These are phyloP conservation scores for Achaetomiella virescens DNA, from an alignment of 495 filamentous ascomycete genomes.

Conservation along the genomic window DNA sequence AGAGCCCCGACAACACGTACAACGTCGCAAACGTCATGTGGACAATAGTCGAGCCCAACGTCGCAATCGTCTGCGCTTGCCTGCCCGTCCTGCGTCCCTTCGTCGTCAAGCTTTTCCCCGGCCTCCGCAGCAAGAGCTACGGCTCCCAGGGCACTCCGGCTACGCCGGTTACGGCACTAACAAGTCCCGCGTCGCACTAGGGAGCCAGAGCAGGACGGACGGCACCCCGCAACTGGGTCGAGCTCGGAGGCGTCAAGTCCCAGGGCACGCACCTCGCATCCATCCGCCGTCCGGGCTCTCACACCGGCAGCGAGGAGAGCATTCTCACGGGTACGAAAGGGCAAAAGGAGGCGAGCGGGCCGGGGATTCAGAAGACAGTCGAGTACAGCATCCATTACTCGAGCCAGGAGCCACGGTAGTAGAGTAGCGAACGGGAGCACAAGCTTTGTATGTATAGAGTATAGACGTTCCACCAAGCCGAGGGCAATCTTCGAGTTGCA, in stretches of 20 bases:
- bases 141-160: neutral
- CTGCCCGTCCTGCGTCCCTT: constrained; percentile 31
- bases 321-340: neutral
- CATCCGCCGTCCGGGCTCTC: neutral
- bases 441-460: neutral
- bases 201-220: neutral
- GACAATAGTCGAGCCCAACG: constrained; percentile 42
- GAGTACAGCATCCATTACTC: constrained; percentile 3
- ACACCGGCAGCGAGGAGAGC: constrained; percentile 2
- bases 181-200: neutral
- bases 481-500: too few species aligned
- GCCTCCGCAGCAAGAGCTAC: neutral
- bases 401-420: neutral
- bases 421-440: neutral
- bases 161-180: neutral
- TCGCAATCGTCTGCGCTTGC: constrained; percentile 43
- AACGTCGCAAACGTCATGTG: constrained; percentile 38
- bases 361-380: neutral
- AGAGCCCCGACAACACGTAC: constrained; percentile 19
- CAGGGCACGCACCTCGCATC: neutral
- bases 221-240: neutral
- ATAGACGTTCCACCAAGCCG: too few species aligned
- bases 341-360: neutral
- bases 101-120: neutral
- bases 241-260: constrained; percentile 1